Evolutionary conservation across 768 basidiomycete species (phyloP).

Genomic region (Rhodotorula sphaerocarpa): DNA sequence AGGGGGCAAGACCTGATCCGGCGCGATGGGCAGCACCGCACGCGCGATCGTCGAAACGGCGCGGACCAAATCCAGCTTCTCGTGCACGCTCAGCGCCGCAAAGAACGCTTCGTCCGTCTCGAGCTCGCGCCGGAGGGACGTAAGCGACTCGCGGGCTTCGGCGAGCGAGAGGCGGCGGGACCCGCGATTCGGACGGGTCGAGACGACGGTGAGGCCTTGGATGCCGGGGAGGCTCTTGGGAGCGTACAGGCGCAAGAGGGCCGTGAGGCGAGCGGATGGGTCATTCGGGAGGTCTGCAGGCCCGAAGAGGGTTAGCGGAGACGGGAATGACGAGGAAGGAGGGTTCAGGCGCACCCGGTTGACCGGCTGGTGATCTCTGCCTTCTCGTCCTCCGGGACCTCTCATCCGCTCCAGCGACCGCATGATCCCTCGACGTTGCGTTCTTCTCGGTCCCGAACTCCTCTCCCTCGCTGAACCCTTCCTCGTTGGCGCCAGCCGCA

Average conservation of each 20-base stretch:
- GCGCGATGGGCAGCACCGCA: background rate
- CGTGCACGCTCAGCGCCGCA: background rate
- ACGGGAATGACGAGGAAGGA: background rate
- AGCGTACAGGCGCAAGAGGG: background rate
- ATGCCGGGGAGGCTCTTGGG: background rate
- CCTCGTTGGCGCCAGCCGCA: too few species aligned
- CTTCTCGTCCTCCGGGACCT: background rate
- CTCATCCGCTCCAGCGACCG: background rate
- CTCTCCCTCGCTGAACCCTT: background rate
- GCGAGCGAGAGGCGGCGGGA: background rate
- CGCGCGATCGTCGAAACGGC: background rate
- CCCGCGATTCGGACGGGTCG: background rate
- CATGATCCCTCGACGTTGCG: too few species aligned
- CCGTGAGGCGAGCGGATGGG: background rate
- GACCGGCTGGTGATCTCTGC: background rate
- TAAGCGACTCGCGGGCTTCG: background rate
- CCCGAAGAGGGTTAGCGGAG: background rate
- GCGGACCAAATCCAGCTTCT: constrained; percentile 6
- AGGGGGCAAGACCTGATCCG: background rate
- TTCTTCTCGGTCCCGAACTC: background rate
- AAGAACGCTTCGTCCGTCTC: background rate
- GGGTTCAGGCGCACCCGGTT: background rate
- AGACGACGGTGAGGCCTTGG: background rate
- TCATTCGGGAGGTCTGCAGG: background rate
- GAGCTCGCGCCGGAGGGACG: background rate